Percentiles rank a stretch among this genome's conserved stretches.
Evolutionary conservation across 345 rosid genomes (phyloP).

Genomic region (Rhizophora mangle): DNA sequence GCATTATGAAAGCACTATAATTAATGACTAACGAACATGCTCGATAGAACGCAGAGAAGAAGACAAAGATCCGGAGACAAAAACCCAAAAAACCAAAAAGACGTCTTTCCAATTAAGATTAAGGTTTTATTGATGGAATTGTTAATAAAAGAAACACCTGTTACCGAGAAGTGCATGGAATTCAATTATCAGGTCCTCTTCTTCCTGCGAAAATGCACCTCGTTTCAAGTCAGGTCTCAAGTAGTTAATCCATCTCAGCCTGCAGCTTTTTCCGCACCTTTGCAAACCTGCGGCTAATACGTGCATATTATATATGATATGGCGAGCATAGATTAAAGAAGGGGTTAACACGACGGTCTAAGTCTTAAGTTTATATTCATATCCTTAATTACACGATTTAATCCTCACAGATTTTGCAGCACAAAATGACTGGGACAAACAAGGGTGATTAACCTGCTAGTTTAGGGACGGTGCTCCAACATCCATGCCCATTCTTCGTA

Average conservation of each 20-base stretch:
- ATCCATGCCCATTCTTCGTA: constrained; percentile 69
- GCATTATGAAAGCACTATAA: neutral
- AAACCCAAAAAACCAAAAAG: neutral
- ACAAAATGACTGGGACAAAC: neutral
- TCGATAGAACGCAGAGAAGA: too few species aligned
- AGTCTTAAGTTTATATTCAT: too few species aligned
- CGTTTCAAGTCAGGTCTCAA: constrained; percentile 86
- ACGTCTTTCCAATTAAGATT: neutral
- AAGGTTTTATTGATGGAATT: neutral
- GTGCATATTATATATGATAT: too few species aligned
- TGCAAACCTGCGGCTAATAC: constrained; percentile 46
- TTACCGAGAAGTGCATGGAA: constrained; percentile 76
- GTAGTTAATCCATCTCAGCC: constrained; percentile 82
- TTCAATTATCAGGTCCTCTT: constrained; percentile 71
- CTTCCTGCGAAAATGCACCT: constrained; percentile 76
- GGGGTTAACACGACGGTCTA: too few species aligned
- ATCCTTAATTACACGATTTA: too few species aligned
- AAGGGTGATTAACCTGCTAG: constrained; percentile 47
- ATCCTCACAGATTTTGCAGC: neutral
- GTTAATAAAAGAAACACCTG: constrained; percentile 31
- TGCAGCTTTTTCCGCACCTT: constrained; percentile 81
- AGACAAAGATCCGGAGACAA: neutral
- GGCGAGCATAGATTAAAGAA: too few species aligned
- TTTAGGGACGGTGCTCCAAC: constrained; percentile 90
- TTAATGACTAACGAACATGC: neutral